Evolutionary conservation across 441 rosid genomes (phyloP), one percentile per base, ranked within the genome.

Genomic region (Adansonia grandidieri): DNA sequence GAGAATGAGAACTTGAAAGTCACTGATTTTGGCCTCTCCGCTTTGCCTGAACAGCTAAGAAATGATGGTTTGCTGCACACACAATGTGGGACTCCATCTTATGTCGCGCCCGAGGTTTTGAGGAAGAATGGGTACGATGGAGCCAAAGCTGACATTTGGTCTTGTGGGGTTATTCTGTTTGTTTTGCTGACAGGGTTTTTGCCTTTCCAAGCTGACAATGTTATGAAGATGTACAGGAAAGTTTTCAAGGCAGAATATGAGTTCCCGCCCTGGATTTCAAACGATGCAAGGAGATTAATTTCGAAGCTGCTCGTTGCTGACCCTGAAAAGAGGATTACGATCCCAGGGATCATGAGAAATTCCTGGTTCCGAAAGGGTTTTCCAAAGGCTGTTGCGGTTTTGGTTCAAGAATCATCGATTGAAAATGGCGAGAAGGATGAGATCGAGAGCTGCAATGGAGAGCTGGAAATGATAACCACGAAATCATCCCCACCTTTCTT

Each of bases 131-230:
- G 92, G 24, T 89, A 89, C 32, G 88, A 85, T 8, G 91, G 89
- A 10, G 82, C 86, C 2, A 86, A 70, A 64, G 85, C 84, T 10
- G 91, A 89, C 61, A 80, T 86, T 6, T 89, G 92, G 92, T 89
- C 92, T 4, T 89, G 92, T 73, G 92, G 92, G 7, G 89, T 89
- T 54, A 79, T 89, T 70, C 80, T 89, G 6, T 89, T 83, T 73
- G 92, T 86, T 50, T 69, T 89, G 48, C 82, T 89, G 19, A 69
- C 90, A 10, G 92, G 92, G 9, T 82, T 58, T 71, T 65, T 87
- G 74, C 92, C 92, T 6, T 89, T 89, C 70, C 86, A 72, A 50
- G 74, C 83, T 6, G 83, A 78, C n/a, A 89, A 89, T 75, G 2
- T 86, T 17, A 89, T 87, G 87, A 75, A 82, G 45, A 82, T 89